Base-by-base conservation (phyloP, 108 stramenopile species). In the Nitzschia sp. region DNA sequence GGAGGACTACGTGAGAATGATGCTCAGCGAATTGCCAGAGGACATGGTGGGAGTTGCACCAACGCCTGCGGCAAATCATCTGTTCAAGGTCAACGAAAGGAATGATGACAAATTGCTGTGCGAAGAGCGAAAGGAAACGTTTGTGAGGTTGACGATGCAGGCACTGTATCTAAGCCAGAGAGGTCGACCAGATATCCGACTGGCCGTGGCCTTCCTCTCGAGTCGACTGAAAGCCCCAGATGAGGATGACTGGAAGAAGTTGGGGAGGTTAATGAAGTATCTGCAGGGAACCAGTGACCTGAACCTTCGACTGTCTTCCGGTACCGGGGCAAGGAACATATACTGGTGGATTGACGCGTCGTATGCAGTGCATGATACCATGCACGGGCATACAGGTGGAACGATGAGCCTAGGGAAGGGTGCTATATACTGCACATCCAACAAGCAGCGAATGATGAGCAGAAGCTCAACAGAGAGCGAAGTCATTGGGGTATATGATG, bases 341-440 rank as follows among this genome's bases (percentile, higher is more conserved):
- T 57, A 76, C 19, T 84, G 80, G 78, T 82, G 65, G 63, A 65
- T 84, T 8, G 86, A 87, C 63, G 81, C 72, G 25, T 62, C 79
- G 29, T 77, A 60, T 59, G 78, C 78, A n/a, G 79, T 81, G 10
- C 83, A 84, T 55, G 21, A 34, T 10, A 80, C n/a, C n/a, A 84
- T 55, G 69, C 69, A 67, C 17, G 73, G 83, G n/a, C 83, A 84
- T 25, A 72, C 80, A 8, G 86, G 86, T 20, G 74, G 41, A 14
- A 44, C 21, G 11, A 69, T 83, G 78, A 61, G 74, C 10, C 40
- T 81, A n/a, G 82, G 82, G 9, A 55, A 55, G 48, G 86, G 86
- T 22, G 65, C 58, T 11, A 20, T 65, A 3, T 38, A 17, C 7
- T 12, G 24, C 1, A 21, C 44, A 38, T 81, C 15, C 6, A 60